Base-by-base conservation (phyloP, 2,329 filamentous ascomycete species). In the Pseudogymnoascus verrucosus region DNA sequence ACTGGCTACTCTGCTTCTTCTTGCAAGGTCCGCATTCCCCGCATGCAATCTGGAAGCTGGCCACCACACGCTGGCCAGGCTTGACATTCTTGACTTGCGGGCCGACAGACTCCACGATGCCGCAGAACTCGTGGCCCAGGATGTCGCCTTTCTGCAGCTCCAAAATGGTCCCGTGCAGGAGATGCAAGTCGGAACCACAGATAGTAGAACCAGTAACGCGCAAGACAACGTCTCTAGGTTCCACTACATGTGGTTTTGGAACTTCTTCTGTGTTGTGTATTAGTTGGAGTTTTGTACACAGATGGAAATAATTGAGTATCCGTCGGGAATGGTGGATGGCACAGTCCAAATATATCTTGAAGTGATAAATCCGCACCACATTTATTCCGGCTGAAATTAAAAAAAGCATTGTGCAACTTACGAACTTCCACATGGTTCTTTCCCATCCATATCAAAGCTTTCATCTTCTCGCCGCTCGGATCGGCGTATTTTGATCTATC, bases 401-500 rank as follows among this genome's bases (percentile, higher is more conserved):
- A 31, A 42, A 23, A 31, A 40, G 3, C 21, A 23, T 62, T 51
- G 34, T 26, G 63, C 63, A 14, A 71, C 75, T 64, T 74, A 85
- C 82, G 77, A 16, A 96, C 79, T 71, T 89, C 77, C 57, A 96
- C 90, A 31, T 79, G 84, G 71, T 92, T 90, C 79, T 93, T 95
- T 62, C 89, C 89, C 75, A 89, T 85, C 91, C 91, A 96, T 1
- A 83, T 84, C 12, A 96, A 76, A 0, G 91, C 92, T 74, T 90
- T 89, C 89, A 96, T 95, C 14, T 76, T 88, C 69, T 86, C 82
- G 34, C 74, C 75, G 11, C 59, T 61, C 4, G 79, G 75, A 69
- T 83, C 77, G 23, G 79, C 83, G 72, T 79, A 79, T 67, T 79
- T 79, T 34, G 72, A 73, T 19, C 78, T 74, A 64, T 88, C 79